phyloP scores from a whole-genome alignment of 1,284 basidiomycete species.

The Ceratobasidium theobromae region DNA sequence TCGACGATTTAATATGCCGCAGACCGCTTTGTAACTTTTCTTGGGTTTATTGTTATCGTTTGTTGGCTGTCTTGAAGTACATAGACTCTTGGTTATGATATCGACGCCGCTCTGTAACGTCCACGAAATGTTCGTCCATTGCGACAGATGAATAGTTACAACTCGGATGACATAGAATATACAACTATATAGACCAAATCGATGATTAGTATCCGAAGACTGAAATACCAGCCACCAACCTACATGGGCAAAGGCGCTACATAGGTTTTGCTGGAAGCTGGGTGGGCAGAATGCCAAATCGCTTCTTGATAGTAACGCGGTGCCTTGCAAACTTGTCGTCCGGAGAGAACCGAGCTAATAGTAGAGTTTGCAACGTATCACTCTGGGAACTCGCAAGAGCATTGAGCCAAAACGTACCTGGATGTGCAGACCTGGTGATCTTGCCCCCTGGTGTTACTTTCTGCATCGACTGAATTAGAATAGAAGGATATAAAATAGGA shows the following conservation, averaged over 20 bases:
- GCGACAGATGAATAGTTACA: too few relatives aligned
- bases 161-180: too few relatives aligned
- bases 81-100: not conserved
- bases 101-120: too few relatives aligned
- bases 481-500: constrained; percentile 29
- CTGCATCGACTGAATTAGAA: constrained; percentile 47
- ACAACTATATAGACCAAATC: too few relatives aligned
- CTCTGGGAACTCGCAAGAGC: too few relatives aligned
- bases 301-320: constrained; percentile 92
- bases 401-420: constrained; percentile 75
- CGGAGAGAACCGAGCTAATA: constrained; percentile 89
- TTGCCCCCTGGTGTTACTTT: constrained; percentile 80
- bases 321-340: constrained; percentile 98
- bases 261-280: constrained; percentile 88
- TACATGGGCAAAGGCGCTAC: constrained; percentile 46
- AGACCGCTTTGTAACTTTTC: not conserved
- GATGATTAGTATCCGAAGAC: not conserved
- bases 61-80: not conserved
- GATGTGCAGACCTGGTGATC: constrained; percentile 91
- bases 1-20: constrained; percentile 6
- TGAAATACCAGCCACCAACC: not conserved
- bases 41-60: not conserved
- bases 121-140: too few relatives aligned
- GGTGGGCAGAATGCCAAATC: constrained; percentile 81
- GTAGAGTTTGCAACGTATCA: too few relatives aligned